Evolutionary conservation across 495 filamentous ascomycete genomes (phyloP).

Genomic region (Penicillium coprophilum): DNA sequence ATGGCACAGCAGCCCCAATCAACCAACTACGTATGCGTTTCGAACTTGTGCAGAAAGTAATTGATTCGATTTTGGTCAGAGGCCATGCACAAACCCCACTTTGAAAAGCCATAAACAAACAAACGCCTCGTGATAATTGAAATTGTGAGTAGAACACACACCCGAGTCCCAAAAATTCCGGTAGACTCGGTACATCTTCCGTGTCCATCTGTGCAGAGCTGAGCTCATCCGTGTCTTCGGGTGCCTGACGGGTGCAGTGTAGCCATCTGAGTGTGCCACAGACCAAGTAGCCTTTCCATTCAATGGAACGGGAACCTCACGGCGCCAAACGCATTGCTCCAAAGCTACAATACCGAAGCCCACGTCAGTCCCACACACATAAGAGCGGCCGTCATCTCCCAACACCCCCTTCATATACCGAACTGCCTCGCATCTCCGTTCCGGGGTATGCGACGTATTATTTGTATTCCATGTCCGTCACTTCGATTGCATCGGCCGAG

Average conservation of each 20-base stretch:
- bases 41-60: conserved; percentile 6
- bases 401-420: conserved; percentile 1
- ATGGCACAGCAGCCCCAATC: neutral
- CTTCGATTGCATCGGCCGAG: conserved; percentile 58
- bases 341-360: neutral
- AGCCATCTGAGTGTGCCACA: neutral
- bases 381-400: neutral
- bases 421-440: neutral
- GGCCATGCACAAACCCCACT: conserved; percentile 24
- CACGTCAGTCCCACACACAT: neutral
- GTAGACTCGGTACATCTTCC: neutral
- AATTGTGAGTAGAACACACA: conserved; percentile 14
- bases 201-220: conserved; percentile 1
- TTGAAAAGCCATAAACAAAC: conserved; percentile 19
- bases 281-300: neutral
- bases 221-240: neutral
- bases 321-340: neutral
- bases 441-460: conserved; percentile 21
- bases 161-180: neutral
- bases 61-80: conserved; percentile 26
- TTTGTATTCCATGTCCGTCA: conserved; percentile 52
- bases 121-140: conserved; percentile 29
- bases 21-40: neutral
- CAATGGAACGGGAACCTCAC: neutral
- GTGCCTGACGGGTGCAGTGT: neutral